A percentile compares a stretch with the other conserved stretches of the same genome.
phyloP scores from a whole-genome alignment of 441 rosid species.

The Adansonia madagascariensis region DNA sequence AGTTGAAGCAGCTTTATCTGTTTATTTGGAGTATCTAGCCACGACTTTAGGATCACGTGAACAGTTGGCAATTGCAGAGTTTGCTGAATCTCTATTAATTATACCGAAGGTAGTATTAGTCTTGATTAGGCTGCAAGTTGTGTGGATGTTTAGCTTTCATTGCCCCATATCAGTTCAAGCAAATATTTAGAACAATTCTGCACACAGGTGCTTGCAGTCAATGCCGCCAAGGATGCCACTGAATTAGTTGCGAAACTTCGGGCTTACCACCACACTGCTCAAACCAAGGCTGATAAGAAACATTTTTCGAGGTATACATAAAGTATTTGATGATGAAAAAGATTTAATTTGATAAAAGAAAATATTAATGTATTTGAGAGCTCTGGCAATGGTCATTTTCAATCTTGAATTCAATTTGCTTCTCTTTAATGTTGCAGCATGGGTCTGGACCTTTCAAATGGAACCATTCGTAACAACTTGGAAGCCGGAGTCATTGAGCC shows the following conservation, averaged over 20 bases:
- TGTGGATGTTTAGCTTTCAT: background rate
- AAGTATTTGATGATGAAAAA: background rate
- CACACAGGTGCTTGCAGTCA: constrained; percentile 88
- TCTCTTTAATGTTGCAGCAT: constrained; percentile 59
- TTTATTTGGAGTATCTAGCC: constrained; percentile 92
- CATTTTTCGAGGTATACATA: constrained; percentile 75
- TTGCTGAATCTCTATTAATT: constrained; percentile 86
- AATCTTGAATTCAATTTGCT: background rate
- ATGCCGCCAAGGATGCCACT: constrained; percentile 96
- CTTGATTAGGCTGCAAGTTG: background rate
- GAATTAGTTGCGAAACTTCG: constrained; percentile 94
- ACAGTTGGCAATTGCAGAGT: constrained; percentile 96
- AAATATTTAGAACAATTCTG: constrained; percentile 17
- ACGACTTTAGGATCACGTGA: constrained; percentile 95
- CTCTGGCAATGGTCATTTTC: background rate
- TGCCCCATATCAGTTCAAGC: background rate
- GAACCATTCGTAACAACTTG: constrained; percentile 82
- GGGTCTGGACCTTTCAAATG: constrained; percentile 91
- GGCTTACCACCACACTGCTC: constrained; percentile 96
- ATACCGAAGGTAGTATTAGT: constrained; percentile 74
- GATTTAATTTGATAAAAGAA: background rate
- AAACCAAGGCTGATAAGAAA: constrained; percentile 93
- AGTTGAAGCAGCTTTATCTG: constrained; percentile 92
- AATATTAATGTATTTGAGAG: background rate
- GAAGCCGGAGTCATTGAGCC: constrained; percentile 99